Percentiles rank a stretch among this genome's conserved stretches.
Conservation (phyloP, 371 early-diverging fungal genomes). For the Enteropsectra breve region DNA sequence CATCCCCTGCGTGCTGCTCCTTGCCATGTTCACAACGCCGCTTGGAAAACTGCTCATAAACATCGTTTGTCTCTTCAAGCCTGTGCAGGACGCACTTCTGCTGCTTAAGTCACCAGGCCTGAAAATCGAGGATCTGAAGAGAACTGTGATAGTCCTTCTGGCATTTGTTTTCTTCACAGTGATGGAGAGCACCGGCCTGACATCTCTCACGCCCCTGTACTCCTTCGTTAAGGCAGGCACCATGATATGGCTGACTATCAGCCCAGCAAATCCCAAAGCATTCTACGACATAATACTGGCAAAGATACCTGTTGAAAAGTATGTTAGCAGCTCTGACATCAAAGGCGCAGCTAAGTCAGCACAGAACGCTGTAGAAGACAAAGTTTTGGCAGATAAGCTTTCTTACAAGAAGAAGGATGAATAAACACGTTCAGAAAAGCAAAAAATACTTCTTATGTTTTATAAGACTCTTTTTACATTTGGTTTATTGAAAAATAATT, state of each 20-base stretch:
- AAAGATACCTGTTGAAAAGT: conserved; percentile 39
- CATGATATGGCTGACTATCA: background rate
- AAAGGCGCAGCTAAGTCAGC: conserved; percentile 36
- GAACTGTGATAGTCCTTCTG: background rate
- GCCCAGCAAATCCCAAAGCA: background rate
- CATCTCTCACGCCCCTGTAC: conserved; percentile 9
- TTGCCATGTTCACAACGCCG: background rate
- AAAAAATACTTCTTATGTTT: too few relatives aligned
- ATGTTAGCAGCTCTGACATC: conserved; percentile 20
- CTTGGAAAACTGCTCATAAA: conserved; percentile 2
- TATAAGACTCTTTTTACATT: too few relatives aligned
- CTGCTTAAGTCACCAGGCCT: conserved; percentile 4
- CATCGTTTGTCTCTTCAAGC: conserved; percentile 7
- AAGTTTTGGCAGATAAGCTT: background rate
- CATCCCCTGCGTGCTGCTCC: background rate
- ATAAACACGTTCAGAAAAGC: background rate
- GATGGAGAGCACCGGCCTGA: background rate
- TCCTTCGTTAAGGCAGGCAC: conserved; percentile 1
- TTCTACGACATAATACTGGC: conserved; percentile 33
- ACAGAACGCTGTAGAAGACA: conserved; percentile 39
- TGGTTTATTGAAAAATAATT: too few relatives aligned
- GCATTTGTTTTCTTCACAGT: background rate
- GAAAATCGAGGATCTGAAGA: conserved; percentile 7
- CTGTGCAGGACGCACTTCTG: conserved; percentile 11
- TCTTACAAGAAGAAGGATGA: background rate